Evolutionary conservation across 78 protist genomes (phyloP), one percentile per base, ranked within the genome.

Genomic region (Protostelium mycophagum): DNA sequence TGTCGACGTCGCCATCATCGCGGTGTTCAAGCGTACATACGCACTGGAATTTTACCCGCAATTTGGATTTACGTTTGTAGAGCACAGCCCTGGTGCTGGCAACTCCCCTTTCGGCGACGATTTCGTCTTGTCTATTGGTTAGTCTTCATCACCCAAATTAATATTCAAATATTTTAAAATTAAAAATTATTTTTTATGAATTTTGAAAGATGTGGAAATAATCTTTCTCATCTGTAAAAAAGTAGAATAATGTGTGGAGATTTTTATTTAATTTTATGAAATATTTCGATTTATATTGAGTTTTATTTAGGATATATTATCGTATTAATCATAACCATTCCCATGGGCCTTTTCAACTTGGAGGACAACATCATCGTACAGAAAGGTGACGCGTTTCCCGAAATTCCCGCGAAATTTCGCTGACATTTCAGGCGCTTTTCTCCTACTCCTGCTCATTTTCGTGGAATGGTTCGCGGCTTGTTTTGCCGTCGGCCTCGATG

Each of bases 281-380:
- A n/a, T n/a, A n/a, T n/a, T n/a, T n/a, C n/a, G n/a, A n/a, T n/a
- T n/a, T n/a, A n/a, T n/a, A n/a, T n/a, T n/a, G n/a, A n/a, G n/a
- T n/a, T n/a, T n/a, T n/a, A n/a, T n/a, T n/a, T n/a, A n/a, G 94
- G 94, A 5, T 92, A 86, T 83, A 38, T 92, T 0, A 63, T 92
- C 1, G 94, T 92, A 0, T 35, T 92, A 85, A 90, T 89, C 5
- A n/a, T 89, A 28, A 92, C 90, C 86, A 92, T 92, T 29, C 94
- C 94, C 35, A 39, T 92, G 28, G 94, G 94, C 35, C 85, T 89
- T 38, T 86, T 92, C 37, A 92, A 92, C 87, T 51, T 92, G 10
- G 94, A 92, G 34, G 94, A 92, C 35, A 92, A 92, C 37, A 85
- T 92, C 1, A 87, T 89, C 5, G 94, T 92, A 0, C 94, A 92